phyloP scores from a whole-genome alignment of 169 alveolate species.

The Plasmodium chabaudi region DNA sequence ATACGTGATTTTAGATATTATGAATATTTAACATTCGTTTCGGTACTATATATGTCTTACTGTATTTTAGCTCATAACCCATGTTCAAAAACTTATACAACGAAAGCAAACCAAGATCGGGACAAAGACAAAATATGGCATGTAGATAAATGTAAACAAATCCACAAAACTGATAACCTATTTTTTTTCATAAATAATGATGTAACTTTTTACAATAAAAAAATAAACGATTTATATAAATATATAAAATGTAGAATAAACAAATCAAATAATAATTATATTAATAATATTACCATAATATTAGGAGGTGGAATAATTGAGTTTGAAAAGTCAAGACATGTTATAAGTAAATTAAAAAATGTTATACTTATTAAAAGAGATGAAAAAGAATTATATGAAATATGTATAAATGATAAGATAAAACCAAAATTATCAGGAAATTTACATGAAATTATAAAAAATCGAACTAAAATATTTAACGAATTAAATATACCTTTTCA shows the following conservation, averaged over 20 bases:
- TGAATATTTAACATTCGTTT: conserved; percentile 38
- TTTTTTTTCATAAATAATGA: conserved; percentile 6
- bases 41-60: conserved; percentile 16
- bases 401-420: conserved; percentile 40
- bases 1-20: conserved; percentile 46
- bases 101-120: not conserved
- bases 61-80: conserved; percentile 3
- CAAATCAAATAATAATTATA: not conserved
- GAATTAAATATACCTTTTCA: conserved; percentile 24
- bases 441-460: conserved; percentile 15
- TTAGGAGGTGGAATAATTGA: conserved; percentile 64
- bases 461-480: conserved; percentile 12
- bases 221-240: conserved; percentile 17
- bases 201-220: conserved; percentile 29
- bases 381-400: conserved; percentile 21
- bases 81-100: not conserved
- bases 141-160: not conserved
- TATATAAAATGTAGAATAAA: not conserved
- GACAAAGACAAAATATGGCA: not conserved
- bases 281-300: conserved; percentile 16
- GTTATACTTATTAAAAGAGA: conserved; percentile 17
- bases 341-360: conserved; percentile 23
- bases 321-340: conserved; percentile 22
- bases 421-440: conserved; percentile 43
- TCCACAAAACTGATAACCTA: not conserved